These are phyloP conservation scores for Phytopythium ostracodes DNA, from an alignment of 352 stramenopile genomes.

Conservation along the genomic window DNA sequence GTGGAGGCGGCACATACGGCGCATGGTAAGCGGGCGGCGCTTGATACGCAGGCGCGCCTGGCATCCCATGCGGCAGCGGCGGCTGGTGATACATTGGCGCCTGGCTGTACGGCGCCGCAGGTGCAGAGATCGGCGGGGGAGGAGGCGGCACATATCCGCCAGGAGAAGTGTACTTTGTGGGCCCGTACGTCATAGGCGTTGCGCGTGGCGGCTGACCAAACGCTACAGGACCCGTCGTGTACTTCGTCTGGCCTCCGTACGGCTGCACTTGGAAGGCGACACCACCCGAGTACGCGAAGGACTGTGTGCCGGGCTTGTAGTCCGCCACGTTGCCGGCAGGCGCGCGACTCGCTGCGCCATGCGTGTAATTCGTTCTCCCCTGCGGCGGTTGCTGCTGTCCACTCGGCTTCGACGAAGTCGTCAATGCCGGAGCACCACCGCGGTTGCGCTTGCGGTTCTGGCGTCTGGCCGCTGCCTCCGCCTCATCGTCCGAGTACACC, in stretches of 20 bases:
- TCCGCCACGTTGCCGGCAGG: not conserved
- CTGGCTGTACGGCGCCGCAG: conserved; percentile 15
- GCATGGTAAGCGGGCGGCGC: conserved; percentile 25
- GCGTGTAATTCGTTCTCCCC: not conserved
- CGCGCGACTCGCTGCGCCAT: not conserved
- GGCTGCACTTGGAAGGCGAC: conserved; percentile 34
- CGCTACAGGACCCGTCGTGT: conserved; percentile 30
- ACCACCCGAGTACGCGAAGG: conserved; percentile 6
- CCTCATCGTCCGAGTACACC: conserved; percentile 82
- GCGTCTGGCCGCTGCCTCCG: conserved; percentile 65
- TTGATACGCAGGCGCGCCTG: conserved; percentile 18
- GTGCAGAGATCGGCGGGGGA: conserved; percentile 9
- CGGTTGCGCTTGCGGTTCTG: conserved; percentile 67
- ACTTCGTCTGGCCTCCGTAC: conserved; percentile 42
- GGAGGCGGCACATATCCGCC: conserved; percentile 16
- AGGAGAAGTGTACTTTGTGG: conserved; percentile 35
- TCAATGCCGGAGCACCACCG: conserved; percentile 11
- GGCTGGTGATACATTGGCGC: conserved; percentile 25
- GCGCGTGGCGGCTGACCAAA: conserved; percentile 5
- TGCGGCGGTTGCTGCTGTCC: not conserved
- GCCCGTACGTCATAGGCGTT: conserved; percentile 23
- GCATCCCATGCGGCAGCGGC: conserved; percentile 8
- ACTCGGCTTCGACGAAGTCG: not conserved
- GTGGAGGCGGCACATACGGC: conserved; percentile 18
- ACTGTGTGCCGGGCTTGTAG: conserved; percentile 4